These are phyloP conservation scores for Climacium dendroides DNA, from an alignment of 225 moss, liverwort and hornwort species.

Conservation along the genomic window DNA sequence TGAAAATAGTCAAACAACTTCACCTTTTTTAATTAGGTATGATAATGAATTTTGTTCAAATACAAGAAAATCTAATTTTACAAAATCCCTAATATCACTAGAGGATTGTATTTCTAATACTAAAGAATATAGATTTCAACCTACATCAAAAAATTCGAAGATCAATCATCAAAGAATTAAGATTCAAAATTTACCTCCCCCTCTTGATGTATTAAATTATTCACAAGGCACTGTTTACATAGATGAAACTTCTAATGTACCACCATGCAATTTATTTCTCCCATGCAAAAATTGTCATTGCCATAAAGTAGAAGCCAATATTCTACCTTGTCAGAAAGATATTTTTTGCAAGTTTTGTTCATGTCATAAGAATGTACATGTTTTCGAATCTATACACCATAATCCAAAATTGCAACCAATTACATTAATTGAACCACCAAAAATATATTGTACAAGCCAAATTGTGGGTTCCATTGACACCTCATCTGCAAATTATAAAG, in stretches of 20 bases:
- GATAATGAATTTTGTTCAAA: not conserved
- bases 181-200: not conserved
- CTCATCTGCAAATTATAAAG: not conserved
- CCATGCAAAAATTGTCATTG: not conserved
- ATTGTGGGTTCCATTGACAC: not conserved
- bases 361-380: not conserved
- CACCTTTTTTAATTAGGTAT: not conserved
- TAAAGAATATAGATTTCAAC: not conserved
- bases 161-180: not conserved
- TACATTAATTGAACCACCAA: not conserved
- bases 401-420: not conserved
- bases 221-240: not conserved
- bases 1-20: not conserved
- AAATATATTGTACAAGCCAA: not conserved
- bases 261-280: not conserved
- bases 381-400: rapidly evolving
- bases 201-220: not conserved
- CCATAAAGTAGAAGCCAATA: not conserved
- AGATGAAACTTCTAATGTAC: not conserved
- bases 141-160: not conserved
- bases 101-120: not conserved
- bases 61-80: not conserved
- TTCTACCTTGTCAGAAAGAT: not conserved
- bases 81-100: not conserved
- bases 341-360: not conserved